phyloP scores from a whole-genome alignment of 1,284 basidiomycete genomes.

The Cystobasidium slooffiae region DNA sequence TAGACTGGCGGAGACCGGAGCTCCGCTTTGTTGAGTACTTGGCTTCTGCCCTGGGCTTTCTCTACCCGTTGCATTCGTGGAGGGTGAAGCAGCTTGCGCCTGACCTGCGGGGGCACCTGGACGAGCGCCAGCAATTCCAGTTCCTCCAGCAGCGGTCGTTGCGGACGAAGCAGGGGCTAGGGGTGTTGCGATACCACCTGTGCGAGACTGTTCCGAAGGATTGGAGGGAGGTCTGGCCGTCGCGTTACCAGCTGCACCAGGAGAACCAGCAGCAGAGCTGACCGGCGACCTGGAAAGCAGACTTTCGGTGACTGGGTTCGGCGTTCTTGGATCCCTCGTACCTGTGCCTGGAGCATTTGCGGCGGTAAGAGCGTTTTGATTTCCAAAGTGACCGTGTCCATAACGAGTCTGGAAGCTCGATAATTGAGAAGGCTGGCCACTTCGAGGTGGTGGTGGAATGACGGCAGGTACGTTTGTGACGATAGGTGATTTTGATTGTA shows the following conservation, averaged over 20 bases:
- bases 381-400: background rate
- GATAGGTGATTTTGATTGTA: background rate
- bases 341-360: background rate
- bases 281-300: conserved; percentile 24
- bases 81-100: background rate
- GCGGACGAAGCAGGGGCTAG: conserved; percentile 4
- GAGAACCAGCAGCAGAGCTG: conserved; percentile 16
- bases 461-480: background rate
- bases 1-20: background rate
- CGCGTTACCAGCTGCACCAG: conserved; percentile 3
- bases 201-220: conserved; percentile 16
- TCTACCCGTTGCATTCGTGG: background rate
- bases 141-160: background rate
- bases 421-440: background rate
- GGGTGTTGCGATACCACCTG: conserved; percentile 13
- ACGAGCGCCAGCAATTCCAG: conserved; percentile 2
- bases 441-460: background rate
- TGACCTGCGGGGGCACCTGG: background rate
- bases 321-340: conserved; percentile 36
- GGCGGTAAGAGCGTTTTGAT: background rate
- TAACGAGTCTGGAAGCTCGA: conserved; percentile 1
- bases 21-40: background rate
- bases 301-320: conserved; percentile 32
- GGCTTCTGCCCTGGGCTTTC: conserved; percentile 15
- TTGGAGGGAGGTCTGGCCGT: conserved; percentile 21